phyloP scores from a whole-genome alignment of 192 early-diverging fungal genomes.

The Thoreauomyces humboldtii region DNA sequence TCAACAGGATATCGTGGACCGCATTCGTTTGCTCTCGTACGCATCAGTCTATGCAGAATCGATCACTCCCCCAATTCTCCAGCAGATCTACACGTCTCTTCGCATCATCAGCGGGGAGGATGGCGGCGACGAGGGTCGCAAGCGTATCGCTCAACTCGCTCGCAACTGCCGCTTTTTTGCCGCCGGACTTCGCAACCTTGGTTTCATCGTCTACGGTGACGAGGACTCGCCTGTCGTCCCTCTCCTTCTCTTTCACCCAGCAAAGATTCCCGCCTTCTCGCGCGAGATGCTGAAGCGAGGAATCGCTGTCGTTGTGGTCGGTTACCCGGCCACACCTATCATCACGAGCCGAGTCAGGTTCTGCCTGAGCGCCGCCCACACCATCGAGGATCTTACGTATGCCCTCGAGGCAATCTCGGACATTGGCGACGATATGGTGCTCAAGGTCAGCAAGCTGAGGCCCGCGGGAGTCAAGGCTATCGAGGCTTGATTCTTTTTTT shows the following conservation, averaged over 20 bases:
- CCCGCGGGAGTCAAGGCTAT: no score
- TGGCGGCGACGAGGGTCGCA: slow-evolving; percentile 75
- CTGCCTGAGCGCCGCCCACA: slow-evolving; percentile 93
- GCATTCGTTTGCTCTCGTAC: slow-evolving; percentile 74
- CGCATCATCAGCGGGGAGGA: slow-evolving; percentile 93
- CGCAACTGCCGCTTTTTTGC: slow-evolving; percentile 85
- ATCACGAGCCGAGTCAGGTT: slow-evolving; percentile 91
- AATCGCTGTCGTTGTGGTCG: slow-evolving; percentile 95
- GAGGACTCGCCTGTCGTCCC: slow-evolving; percentile 88
- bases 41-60: slow-evolving; percentile 88
- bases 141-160: slow-evolving; percentile 80
- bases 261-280: slow-evolving; percentile 96
- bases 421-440: slow-evolving; percentile 42
- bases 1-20: slow-evolving; percentile 71
- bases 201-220: slow-evolving; percentile 92
- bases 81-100: slow-evolving; percentile 87
- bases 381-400: slow-evolving; percentile 80
- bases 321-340: slow-evolving; percentile 97
- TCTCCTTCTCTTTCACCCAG: slow-evolving; percentile 87
- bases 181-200: slow-evolving; percentile 75
- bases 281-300: slow-evolving; percentile 84
- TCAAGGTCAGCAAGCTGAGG: slow-evolving; percentile 23
- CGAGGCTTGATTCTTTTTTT: no score
- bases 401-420: slow-evolving; percentile 46
- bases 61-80: slow-evolving; percentile 78